Base-by-base conservation (phyloP, 2,329 filamentous ascomycete species). In the Tympanopsis confertula region DNA sequence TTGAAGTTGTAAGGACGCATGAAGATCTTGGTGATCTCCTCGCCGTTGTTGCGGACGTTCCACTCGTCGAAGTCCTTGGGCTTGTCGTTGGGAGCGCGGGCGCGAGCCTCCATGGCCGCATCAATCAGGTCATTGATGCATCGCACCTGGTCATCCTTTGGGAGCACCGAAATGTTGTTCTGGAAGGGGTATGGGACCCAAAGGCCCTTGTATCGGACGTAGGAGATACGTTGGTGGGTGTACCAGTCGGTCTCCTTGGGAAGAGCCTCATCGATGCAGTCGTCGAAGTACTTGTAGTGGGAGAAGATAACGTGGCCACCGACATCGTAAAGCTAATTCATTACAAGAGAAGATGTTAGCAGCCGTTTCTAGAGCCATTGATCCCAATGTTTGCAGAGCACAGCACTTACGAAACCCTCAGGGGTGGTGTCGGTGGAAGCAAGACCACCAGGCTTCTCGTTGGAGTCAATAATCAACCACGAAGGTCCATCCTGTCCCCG, bases 1-100 rank as follows among this genome's bases (percentile, higher is more conserved):
- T 98, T 98, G 80, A 82, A 98, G 78, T 98, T 98, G 75, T 98
- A 98, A 38, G 91, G 91, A 53, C 91, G 76, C 91, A 98, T 98
- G 76, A 98, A 98, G 51, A 89, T 73, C 60, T 98, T 79, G 48
- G 88, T 88, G 54, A 98, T 74, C 51, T 88, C 88, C 51, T 76
- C 68, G 53, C 91, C 91, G 67, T 83, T 88, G 69, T 83, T 93
- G 54, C 91, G 80, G 52, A 96, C 61, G 55, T 96, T 96, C 88
- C 88, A 96, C 70, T 98, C 87, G 56, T 98, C 91, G 53, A 98
- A 98, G 68, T 93, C 74, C 70, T 88, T 82, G 52, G 91, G 91
- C 73, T 96, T 96, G 48, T 78, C 85, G 66, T 78, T 89, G 55
- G 86, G 70, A 26, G n/a, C 22, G n/a, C 22, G 22, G 35, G 93